phyloP scores from a whole-genome alignment of 2,329 filamentous ascomycete species.

The Calycina marina region DNA sequence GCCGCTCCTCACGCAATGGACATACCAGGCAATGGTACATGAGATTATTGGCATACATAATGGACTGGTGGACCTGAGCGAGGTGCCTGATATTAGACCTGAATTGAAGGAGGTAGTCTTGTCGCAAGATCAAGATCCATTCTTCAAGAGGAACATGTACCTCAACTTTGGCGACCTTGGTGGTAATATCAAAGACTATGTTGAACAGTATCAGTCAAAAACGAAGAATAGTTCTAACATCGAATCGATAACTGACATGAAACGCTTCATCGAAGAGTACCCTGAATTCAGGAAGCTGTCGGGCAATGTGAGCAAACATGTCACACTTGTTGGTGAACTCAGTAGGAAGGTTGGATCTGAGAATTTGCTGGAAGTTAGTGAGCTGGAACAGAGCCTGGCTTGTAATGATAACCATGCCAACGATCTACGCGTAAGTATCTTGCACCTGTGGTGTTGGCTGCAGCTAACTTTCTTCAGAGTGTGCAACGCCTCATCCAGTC shows the following conservation, averaged over 20 bases:
- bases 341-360: slow-evolving; percentile 78
- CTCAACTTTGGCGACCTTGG: slow-evolving; percentile 93
- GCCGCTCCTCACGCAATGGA: slow-evolving; percentile 92
- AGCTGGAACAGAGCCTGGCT: slow-evolving; percentile 89
- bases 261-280: slow-evolving; percentile 97
- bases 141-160: slow-evolving; percentile 99
- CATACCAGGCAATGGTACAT: slow-evolving; percentile 99
- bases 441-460: background rate
- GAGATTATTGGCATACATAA: slow-evolving; percentile 89
- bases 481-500: slow-evolving; percentile 78
- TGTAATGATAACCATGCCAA: slow-evolving; percentile 90
- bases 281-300: slow-evolving; percentile 95
- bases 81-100: slow-evolving; percentile 69
- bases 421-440: slow-evolving; percentile 62
- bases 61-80: slow-evolving; percentile 77
- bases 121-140: slow-evolving; percentile 92
- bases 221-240: slow-evolving; percentile 95
- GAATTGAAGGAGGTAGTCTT: slow-evolving; percentile 90
- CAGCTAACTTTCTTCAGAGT: slow-evolving; percentile 34
- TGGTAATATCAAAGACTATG: slow-evolving; percentile 94
- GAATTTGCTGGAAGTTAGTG: slow-evolving; percentile 85
- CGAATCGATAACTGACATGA: slow-evolving; percentile 97
- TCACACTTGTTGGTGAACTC: slow-evolving; percentile 86
- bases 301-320: slow-evolving; percentile 96
- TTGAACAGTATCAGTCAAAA: slow-evolving; percentile 94